Percentiles rank a stretch among this genome's conserved stretches.
These are phyloP conservation scores for Paradendryphiella salina DNA, from an alignment of 2,329 filamentous ascomycete genomes.

Conservation along the genomic window DNA sequence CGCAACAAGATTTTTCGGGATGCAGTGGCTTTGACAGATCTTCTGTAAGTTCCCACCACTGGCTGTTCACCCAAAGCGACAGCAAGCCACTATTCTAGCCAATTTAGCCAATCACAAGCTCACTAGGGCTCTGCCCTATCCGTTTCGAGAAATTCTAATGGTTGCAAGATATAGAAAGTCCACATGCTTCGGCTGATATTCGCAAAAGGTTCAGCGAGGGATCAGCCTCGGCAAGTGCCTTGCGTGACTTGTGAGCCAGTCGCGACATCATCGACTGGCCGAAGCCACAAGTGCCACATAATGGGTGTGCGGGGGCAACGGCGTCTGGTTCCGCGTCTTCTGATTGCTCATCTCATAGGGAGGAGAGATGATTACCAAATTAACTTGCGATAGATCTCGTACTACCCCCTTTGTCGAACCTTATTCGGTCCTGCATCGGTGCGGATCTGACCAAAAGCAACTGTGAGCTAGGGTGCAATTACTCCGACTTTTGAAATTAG, in stretches of 20 bases:
- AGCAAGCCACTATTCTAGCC: not conserved
- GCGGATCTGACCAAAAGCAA: no score
- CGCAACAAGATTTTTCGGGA: no score
- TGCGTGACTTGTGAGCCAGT: not conserved
- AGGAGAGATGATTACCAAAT: no score
- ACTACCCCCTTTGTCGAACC: no score
- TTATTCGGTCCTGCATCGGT: no score
- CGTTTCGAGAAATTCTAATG: not conserved
- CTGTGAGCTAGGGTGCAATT: no score
- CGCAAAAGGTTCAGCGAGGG: conserved; percentile 1
- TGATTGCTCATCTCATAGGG: not conserved
- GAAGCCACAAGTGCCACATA: not conserved
- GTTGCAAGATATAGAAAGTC: not conserved
- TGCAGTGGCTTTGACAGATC: no score
- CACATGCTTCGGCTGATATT: not conserved
- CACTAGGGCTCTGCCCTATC: not conserved
- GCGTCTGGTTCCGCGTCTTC: not conserved
- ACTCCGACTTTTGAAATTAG: no score
- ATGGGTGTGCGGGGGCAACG: not conserved
- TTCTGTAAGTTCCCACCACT: not conserved
- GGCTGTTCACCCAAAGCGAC: not conserved
- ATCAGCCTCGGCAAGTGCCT: not conserved
- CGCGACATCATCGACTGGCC: not conserved
- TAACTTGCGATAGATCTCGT: no score
- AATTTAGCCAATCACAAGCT: not conserved